Evolutionary conservation across 495 filamentous ascomycete species (phyloP), one percentile per base, ranked within the genome.

Genomic region (Daldinia bambusicola): DNA sequence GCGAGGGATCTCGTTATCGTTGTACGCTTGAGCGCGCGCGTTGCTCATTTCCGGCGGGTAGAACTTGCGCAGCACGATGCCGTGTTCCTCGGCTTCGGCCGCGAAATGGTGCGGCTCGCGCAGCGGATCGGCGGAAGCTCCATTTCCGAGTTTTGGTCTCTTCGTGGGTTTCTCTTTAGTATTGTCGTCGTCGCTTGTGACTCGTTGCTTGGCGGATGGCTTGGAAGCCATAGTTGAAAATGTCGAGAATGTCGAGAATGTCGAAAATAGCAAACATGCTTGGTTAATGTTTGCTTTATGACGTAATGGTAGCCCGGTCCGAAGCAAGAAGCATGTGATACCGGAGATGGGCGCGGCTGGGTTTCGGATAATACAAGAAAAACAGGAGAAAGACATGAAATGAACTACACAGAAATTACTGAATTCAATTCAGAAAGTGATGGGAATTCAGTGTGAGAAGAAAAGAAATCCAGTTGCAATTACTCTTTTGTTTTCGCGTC

Each of bases 41-140:
- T 92, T 94, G 75, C 84, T 90, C 88, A 97, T 95, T 71, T 96
- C 92, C 4, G 86, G 88, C 0, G 93, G 93, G 69, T 97, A 98
- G 81, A 90, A 98, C 48, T 90, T 83, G 69, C 93, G 90, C 26
- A 92, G 81, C 5, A 94, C 89, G 31, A 93, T 89, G 34, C 89
- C 91, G 68, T 89, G 82, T n/a, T 88, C 84, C 66, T 90, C 89
- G 16, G 88, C 81, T 22, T 87, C 78, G 22, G 78, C 61, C 16
- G 79, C 68, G 53, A 80, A 80, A 13, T 75, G 77, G 62, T 87
- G 83, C 0, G 83, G 84, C 26, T 71, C 51, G 4, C 75, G 77
- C 12, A 85, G 63, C 13, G 76, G 75, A 53, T 82, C 76, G 0
- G 38, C 76, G 0, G 38, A 31, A 16, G 45, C 16, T n/a, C 34